A percentile compares a stretch with the other conserved stretches of the same genome.
phyloP scores from a whole-genome alignment of 164 flowering plant genomes.

The Saururus chinensis region DNA sequence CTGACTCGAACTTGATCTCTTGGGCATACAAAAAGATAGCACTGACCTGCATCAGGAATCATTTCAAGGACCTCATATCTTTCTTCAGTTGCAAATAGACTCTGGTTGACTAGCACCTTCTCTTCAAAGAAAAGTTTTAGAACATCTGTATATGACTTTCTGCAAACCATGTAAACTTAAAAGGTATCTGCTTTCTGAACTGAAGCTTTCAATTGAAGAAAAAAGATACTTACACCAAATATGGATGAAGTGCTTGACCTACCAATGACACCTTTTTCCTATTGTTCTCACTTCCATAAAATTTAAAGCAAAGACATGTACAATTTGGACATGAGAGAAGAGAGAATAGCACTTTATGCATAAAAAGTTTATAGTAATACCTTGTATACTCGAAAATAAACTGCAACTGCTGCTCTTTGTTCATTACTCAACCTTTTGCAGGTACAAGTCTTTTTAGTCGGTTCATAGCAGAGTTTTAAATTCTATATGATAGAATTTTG shows the following conservation, averaged over 20 bases:
- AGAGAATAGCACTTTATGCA: neutral
- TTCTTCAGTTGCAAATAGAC: conserved; percentile 54
- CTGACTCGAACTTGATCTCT: conserved; percentile 7
- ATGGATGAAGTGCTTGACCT: conserved; percentile 77
- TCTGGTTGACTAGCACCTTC: conserved; percentile 47
- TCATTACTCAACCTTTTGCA: conserved; percentile 66
- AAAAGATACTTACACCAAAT: conserved; percentile 59
- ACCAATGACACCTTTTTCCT: conserved; percentile 53
- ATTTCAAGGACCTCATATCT: conserved; percentile 69
- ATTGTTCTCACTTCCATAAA: conserved; percentile 80
- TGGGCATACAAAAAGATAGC: neutral
- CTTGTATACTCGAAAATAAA: conserved; percentile 84
- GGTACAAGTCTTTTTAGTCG: neutral
- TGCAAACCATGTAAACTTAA: conserved; percentile 19
- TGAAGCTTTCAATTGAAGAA: neutral
- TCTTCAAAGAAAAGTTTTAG: conserved; percentile 61
- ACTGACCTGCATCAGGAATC: conserved; percentile 83
- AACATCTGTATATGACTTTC: conserved; percentile 79
- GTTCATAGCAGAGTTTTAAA: neutral
- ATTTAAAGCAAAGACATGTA: conserved; percentile 2
- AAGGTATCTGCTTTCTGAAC: conserved; percentile 5
- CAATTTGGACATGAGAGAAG: neutral
- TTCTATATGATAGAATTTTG: neutral
- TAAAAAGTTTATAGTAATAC: conserved; percentile 20
- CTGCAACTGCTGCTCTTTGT: conserved; percentile 78